Evolutionary conservation across 2,329 filamentous ascomycete species (phyloP).

Genomic region (Pezicula rhizophila): DNA sequence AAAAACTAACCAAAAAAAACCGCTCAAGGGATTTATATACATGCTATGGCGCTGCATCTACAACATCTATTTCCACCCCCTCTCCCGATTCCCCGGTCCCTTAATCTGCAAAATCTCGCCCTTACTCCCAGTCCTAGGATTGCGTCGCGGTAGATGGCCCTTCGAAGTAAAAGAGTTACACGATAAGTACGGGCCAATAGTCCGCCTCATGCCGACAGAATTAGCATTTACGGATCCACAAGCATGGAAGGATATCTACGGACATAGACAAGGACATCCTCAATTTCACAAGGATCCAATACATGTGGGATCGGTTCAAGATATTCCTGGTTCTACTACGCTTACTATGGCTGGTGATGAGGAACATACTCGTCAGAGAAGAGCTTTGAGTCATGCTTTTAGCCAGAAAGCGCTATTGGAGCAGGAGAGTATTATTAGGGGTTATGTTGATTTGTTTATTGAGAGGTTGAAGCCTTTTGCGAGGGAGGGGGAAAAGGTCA

Average conservation of each 20-base stretch:
- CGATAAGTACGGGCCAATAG: slow-evolving; percentile 20
- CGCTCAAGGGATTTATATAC: too few relatives aligned
- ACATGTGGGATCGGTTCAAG: slow-evolving; percentile 26
- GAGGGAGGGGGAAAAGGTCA: slow-evolving; percentile 8
- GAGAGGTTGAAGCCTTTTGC: slow-evolving; percentile 14
- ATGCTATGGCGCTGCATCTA: not conserved
- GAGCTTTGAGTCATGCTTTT: slow-evolving; percentile 28
- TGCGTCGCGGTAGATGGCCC: not conserved
- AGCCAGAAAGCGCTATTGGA: slow-evolving; percentile 27
- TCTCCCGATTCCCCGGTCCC: slow-evolving; percentile 27
- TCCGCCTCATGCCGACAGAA: slow-evolving; percentile 27
- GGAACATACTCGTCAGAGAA: slow-evolving; percentile 30
- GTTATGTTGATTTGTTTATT: slow-evolving; percentile 26
- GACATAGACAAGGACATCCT: slow-evolving; percentile 18
- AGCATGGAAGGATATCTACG: slow-evolving; percentile 28
- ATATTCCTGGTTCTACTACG: slow-evolving; percentile 28
- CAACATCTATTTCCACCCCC: slow-evolving; percentile 18
- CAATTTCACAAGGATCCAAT: slow-evolving; percentile 27
- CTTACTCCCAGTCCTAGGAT: too few relatives aligned
- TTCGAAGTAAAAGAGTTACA: slow-evolving; percentile 6
- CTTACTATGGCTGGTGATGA: slow-evolving; percentile 27
- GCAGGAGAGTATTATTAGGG: slow-evolving; percentile 29
- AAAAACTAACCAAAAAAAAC: not conserved
- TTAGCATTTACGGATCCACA: slow-evolving; percentile 24
- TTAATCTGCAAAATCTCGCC: slow-evolving; percentile 14